Conservation (phyloP, 371 early-diverging fungal genomes). For the Mucor piriformis region DNA sequence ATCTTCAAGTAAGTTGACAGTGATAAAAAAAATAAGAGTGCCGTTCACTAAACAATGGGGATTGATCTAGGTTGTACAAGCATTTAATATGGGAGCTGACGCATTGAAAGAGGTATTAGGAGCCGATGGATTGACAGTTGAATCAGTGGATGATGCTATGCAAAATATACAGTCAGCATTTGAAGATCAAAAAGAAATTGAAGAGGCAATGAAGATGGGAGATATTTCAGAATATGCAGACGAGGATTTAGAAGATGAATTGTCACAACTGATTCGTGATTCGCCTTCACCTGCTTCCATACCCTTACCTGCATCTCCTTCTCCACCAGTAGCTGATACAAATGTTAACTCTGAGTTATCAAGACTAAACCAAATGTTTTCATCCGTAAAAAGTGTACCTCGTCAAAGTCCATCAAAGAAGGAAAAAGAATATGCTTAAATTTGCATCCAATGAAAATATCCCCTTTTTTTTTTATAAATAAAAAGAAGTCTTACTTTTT, state of each 20-base stretch:
- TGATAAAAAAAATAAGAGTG: not conserved
- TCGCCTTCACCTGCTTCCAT: conserved; percentile 4
- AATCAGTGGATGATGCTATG: conserved; percentile 52
- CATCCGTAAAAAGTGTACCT: conserved; percentile 9
- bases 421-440: not conserved
- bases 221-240: conserved; percentile 28
- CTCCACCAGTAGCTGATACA: not conserved
- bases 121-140: conserved; percentile 39
- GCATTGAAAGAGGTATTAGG: conserved; percentile 43
- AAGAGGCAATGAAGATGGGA: conserved; percentile 47
- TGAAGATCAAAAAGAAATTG: conserved; percentile 59
- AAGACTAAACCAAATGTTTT: conserved; percentile 26
- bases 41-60: too few relatives aligned
- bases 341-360: conserved; percentile 18
- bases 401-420: not conserved
- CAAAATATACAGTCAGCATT: conserved; percentile 48
- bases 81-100: conserved; percentile 57
- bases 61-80: conserved; percentile 47
- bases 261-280: conserved; percentile 31
- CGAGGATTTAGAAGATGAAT: conserved; percentile 52
- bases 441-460: not conserved
- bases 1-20: conserved; percentile 57
- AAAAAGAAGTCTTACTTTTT: conserved; percentile 5
- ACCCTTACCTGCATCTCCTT: conserved; percentile 8
- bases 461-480: not conserved